These are phyloP conservation scores for Euryodendron excelsum DNA, from an alignment of 148 eudicot genomes.

Conservation along the genomic window DNA sequence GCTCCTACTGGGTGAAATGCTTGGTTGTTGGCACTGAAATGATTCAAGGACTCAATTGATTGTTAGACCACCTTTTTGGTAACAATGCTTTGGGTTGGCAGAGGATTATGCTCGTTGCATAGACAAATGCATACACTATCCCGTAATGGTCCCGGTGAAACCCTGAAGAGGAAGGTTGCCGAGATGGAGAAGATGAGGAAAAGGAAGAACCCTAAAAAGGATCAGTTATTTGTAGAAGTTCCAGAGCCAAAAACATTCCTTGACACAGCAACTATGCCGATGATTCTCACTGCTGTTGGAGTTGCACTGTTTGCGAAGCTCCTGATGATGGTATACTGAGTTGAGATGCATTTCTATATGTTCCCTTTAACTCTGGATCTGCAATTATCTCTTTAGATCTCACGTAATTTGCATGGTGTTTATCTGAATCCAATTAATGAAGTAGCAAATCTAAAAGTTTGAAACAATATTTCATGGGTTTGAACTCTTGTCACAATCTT, in stretches of 20 bases:
- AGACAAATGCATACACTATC: slow-evolving; percentile 55
- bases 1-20: background rate
- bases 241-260: slow-evolving; percentile 64
- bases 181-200: slow-evolving; percentile 57
- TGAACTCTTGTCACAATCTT: background rate
- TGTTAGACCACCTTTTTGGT: background rate
- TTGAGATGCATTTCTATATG: background rate
- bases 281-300: slow-evolving; percentile 79
- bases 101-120: slow-evolving; percentile 27
- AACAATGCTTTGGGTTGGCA: slow-evolving; percentile 39
- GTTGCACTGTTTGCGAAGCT: slow-evolving; percentile 77
- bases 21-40: background rate
- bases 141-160: slow-evolving; percentile 54
- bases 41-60: background rate
- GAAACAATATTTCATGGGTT: background rate
- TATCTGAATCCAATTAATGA: background rate
- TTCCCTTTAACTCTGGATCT: background rate
- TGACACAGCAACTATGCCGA: slow-evolving; percentile 78
- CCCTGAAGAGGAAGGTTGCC: slow-evolving; percentile 57
- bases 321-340: slow-evolving; percentile 68
- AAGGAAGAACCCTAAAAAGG: slow-evolving; percentile 44
- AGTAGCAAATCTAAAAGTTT: background rate
- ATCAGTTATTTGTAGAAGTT: slow-evolving; percentile 63
- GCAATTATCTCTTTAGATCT: background rate
- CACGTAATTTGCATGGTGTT: background rate